Evolutionary conservation across 345 rosid species (phyloP).

Genomic region (Rubroshorea leprosula): DNA sequence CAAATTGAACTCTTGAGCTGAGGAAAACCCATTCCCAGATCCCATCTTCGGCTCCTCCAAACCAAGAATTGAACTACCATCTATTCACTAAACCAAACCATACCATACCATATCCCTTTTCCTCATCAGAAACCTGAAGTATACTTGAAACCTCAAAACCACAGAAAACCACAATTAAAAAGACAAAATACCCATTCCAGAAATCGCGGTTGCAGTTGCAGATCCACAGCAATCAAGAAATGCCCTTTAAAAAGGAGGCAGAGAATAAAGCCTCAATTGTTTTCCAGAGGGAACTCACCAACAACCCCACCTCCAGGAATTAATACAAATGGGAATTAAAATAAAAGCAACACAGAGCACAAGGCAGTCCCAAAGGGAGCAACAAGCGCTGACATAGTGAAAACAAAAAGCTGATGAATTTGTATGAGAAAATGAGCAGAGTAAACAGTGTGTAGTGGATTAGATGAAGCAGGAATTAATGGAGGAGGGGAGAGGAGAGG

Average conservation of each 20-base stretch:
- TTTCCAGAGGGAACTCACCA: slow-evolving; percentile 9
- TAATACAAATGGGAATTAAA: not conserved
- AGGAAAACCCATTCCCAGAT: slow-evolving; percentile 66
- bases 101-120: too few species aligned
- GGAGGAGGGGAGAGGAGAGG: slow-evolving; percentile 16
- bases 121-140: slow-evolving; percentile 20
- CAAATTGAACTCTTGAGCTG: slow-evolving; percentile 51
- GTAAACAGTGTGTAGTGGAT: not conserved
- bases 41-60: slow-evolving; percentile 43
- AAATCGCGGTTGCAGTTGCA: slow-evolving; percentile 29
- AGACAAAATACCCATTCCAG: slow-evolving; percentile 18
- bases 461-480: slow-evolving; percentile 5
- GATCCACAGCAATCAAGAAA: slow-evolving; percentile 35
- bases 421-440: not conserved
- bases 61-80: slow-evolving; percentile 17
- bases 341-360: not conserved
- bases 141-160: slow-evolving; percentile 13
- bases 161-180: slow-evolving; percentile 20
- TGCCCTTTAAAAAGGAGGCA: slow-evolving; percentile 20
- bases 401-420: not conserved
- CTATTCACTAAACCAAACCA: slow-evolving; percentile 24
- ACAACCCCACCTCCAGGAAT: slow-evolving; percentile 14
- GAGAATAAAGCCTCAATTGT: slow-evolving; percentile 26
- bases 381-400: slow-evolving; percentile 17
- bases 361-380: slow-evolving; percentile 11